Evolutionary conservation across 1,284 basidiomycete species (phyloP).

Genomic region (Paramarasmius palmivorus): DNA sequence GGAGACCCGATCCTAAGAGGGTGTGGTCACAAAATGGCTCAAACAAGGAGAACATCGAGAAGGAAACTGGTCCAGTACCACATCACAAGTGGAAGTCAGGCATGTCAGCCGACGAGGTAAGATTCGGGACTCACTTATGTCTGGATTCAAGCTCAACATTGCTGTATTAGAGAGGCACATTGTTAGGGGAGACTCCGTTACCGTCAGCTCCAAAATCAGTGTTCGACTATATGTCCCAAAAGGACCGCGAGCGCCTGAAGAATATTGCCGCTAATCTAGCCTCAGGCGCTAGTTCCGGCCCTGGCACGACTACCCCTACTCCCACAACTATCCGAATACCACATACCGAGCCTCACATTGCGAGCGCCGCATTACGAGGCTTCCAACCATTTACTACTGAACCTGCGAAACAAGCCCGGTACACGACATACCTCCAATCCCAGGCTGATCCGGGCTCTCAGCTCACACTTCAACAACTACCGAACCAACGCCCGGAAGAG

Average conservation of each 20-base stretch:
- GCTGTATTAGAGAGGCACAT: conserved; percentile 83
- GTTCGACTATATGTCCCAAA: conserved; percentile 91
- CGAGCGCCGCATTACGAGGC: conserved; percentile 84
- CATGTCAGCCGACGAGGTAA: conserved; percentile 72
- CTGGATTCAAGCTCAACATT: too few relatives aligned
- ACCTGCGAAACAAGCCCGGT: conserved; percentile 81
- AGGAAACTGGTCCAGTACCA: conserved; percentile 24
- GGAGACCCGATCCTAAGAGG: conserved; percentile 81
- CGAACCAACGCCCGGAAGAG: conserved; percentile 62
- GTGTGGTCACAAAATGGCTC: conserved; percentile 64
- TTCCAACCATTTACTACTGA: conserved; percentile 89
- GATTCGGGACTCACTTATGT: too few relatives aligned
- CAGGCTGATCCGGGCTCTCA: conserved; percentile 52
- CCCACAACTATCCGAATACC: conserved; percentile 34
- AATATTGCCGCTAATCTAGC: conserved; percentile 46
- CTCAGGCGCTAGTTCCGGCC: conserved; percentile 22
- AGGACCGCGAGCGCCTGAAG: conserved; percentile 85
- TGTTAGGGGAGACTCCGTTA: conserved; percentile 81
- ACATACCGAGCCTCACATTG: conserved; percentile 71
- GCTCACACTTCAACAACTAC: conserved; percentile 47
- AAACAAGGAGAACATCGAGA: conserved; percentile 44
- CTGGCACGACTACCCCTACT: conserved; percentile 23
- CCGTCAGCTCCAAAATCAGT: conserved; percentile 76
- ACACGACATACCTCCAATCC: conserved; percentile 79
- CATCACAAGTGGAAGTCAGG: conserved; percentile 54